Base-by-base conservation (phyloP, 2,329 filamentous ascomycete species). In the Gremmenia infestans region DNA sequence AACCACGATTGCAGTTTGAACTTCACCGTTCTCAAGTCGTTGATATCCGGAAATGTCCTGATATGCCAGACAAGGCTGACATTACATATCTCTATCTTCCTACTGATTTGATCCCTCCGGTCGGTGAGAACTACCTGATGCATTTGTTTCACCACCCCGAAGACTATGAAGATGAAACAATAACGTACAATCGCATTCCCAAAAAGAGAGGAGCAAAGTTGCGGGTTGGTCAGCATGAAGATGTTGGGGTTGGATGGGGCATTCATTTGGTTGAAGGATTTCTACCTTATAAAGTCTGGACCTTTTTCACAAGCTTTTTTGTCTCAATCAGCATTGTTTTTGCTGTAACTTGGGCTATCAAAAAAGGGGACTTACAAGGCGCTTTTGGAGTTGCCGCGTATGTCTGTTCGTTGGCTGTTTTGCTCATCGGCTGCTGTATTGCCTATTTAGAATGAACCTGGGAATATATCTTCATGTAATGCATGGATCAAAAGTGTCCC, bases 111-210 rank as follows among this genome's bases (percentile, higher is more conserved):
- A 45, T 49, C 8, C 25, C 46, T 9, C 17, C 37, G 8, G 37
- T 45, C 17, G 50, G 50, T 19, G 50, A 39, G 19, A 42, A 28
- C 23, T 47, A 53, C 28, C 42, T 53, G 3, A 53, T 53, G 50
- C 50, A 53, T 25, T 42, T 53, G 5, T 47, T 53, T n/a, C 50
- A 53, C 25, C 50, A 47, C 23, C 50, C 50, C 3, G 42, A 53
- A 39, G 50, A 47, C n/a, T 47, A 47, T 11, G 42, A 53, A 23
- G 50, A 53, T 28, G 50, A 53, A 36, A 40, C 35, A 14, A 53
- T 53, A 46, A 52, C 28, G 4, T 53, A 48, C 14, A 46, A 47
- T 8, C 50, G 42, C 12, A 5, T 53, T 5, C 50, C 50, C 6
- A 53, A 53, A 32, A 53, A 53, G 50, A 42, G 12, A 11, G 42